phyloP scores from a whole-genome alignment of 75 land plant genomes.

The Selaginella tamariscina region DNA sequence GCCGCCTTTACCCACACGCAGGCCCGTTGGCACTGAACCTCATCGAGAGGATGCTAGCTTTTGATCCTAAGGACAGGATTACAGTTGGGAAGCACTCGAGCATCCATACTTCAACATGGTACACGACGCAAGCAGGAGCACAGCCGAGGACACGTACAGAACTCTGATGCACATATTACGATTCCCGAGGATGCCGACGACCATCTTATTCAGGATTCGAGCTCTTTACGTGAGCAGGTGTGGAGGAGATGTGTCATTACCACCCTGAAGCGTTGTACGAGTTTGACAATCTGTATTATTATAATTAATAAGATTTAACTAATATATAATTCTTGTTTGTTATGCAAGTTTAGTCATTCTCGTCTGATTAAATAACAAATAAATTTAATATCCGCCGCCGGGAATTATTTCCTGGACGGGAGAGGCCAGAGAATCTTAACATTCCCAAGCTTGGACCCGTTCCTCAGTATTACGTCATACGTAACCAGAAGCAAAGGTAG shows the following conservation, averaged over 20 bases:
- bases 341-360: too few relatives aligned
- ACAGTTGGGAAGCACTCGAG: slow-evolving; percentile 64
- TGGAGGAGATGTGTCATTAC: slow-evolving; percentile 72
- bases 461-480: too few relatives aligned
- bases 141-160: too few relatives aligned
- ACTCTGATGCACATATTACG: slow-evolving; percentile 39
- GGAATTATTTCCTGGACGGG: too few relatives aligned
- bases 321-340: too few relatives aligned
- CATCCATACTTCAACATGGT: slow-evolving; percentile 71
- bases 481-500: too few relatives aligned
- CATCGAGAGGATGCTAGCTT: slow-evolving; percentile 70
- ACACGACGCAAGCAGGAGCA: slow-evolving; percentile 48
- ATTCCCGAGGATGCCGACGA: slow-evolving; percentile 39
- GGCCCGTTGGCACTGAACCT: slow-evolving; percentile 66
- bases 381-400: too few relatives aligned
- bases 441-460: too few relatives aligned
- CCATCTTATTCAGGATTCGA: slow-evolving; percentile 37
- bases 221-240: slow-evolving; percentile 49
- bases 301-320: too few relatives aligned
- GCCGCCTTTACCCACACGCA: slow-evolving; percentile 55
- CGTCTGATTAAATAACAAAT: too few relatives aligned
- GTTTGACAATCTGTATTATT: too few relatives aligned
- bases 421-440: too few relatives aligned
- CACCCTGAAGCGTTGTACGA: slow-evolving; percentile 47
- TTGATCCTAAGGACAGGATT: slow-evolving; percentile 71